These are phyloP conservation scores for Entomortierella lignicola DNA, from an alignment of 192 early-diverging fungal genomes.

Conservation along the genomic window DNA sequence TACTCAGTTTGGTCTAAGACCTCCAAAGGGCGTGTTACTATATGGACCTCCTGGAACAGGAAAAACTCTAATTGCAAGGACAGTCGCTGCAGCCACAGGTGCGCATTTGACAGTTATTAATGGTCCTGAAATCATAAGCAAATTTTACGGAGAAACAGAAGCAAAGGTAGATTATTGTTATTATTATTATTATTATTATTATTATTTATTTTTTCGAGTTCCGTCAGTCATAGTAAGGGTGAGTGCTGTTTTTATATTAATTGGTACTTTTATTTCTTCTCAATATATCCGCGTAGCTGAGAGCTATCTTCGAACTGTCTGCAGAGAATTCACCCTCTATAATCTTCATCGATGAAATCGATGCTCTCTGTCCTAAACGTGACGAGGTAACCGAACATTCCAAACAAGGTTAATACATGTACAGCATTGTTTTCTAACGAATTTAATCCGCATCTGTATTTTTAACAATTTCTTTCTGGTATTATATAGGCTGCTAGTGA, in stretches of 20 bases:
- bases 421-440: not conserved
- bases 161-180: slow-evolving; percentile 64
- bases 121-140: slow-evolving; percentile 90
- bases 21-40: slow-evolving; percentile 93
- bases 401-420: not conserved
- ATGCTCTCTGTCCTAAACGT: slow-evolving; percentile 90
- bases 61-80: slow-evolving; percentile 95
- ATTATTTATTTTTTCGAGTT: not conserved
- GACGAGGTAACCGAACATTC: slow-evolving; percentile 67
- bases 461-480: slow-evolving; percentile 4
- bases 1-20: slow-evolving; percentile 78
- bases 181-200: not conserved
- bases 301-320: slow-evolving; percentile 81
- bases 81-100: slow-evolving; percentile 82
- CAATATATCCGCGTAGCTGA: slow-evolving; percentile 57
- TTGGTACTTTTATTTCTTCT: too few relatives aligned
- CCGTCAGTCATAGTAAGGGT: not conserved
- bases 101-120: slow-evolving; percentile 86
- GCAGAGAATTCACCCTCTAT: slow-evolving; percentile 79
- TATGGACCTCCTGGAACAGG: slow-evolving; percentile 95
- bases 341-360: slow-evolving; percentile 96
- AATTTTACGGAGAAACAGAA: slow-evolving; percentile 96
- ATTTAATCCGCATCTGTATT: slow-evolving; percentile 6
- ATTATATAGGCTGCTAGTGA: slow-evolving; percentile 71
- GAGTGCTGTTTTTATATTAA: too few relatives aligned